A percentile compares a stretch with the other conserved stretches of the same genome.
Conservation (phyloP, 192 early-diverging fungal species). For the Neocallimastix lanati region DNA sequence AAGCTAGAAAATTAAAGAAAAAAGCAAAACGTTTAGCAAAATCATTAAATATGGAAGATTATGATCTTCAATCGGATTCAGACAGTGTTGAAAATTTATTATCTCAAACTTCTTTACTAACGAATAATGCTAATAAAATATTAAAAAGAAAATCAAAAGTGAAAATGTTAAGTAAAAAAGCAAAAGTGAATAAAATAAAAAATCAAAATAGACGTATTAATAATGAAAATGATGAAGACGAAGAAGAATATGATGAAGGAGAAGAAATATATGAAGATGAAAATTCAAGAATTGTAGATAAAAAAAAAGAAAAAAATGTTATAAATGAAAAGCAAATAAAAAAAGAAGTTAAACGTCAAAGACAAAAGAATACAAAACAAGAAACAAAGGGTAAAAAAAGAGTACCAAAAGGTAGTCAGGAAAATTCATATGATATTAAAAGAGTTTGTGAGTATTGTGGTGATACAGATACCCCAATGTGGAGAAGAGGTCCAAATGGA, state of each 20-base stretch:
- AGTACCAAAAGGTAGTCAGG: not conserved
- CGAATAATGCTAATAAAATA: not conserved
- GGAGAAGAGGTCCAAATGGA: not conserved
- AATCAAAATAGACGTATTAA: too few relatives aligned
- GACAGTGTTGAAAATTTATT: not conserved
- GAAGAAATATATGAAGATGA: too few relatives aligned
- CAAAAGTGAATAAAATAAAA: too few relatives aligned
- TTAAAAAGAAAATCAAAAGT: too few relatives aligned
- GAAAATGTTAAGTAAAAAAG: too few relatives aligned
- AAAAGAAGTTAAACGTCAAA: too few relatives aligned
- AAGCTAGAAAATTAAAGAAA: not conserved
- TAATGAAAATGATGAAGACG: too few relatives aligned
- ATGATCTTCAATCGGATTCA: not conserved
- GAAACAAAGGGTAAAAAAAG: not conserved
- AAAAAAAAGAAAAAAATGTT: too few relatives aligned
- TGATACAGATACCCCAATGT: not conserved
- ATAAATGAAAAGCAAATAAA: too few relatives aligned
- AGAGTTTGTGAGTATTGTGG: not conserved
- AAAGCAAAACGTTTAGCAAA: not conserved
- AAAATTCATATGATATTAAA: not conserved
- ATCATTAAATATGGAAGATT: not conserved
- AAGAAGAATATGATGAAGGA: too few relatives aligned
- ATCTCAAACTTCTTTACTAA: not conserved
- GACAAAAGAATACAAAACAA: not conserved
- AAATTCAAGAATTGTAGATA: too few relatives aligned